Base-by-base conservation (phyloP, 2,329 filamentous ascomycete genomes). In the Venturia asperata region DNA sequence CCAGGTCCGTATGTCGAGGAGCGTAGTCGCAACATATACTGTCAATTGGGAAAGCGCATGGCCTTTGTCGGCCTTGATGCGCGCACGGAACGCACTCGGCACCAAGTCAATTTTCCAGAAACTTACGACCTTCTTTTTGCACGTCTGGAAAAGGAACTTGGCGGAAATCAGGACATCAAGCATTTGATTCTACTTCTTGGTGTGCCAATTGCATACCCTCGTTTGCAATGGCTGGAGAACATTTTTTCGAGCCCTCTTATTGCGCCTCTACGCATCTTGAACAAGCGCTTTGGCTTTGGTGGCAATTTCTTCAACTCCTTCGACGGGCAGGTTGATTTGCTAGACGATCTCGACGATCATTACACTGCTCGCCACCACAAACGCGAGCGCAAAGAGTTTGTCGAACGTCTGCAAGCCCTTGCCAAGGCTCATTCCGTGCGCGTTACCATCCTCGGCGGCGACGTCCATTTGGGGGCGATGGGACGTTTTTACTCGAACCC, bases 211-310 rank as follows among this genome's bases (percentile, higher is more conserved):
- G 79, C 80, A 1, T 81, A 84, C 68, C 82, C 81, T 1, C 91
- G 93, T 70, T 82, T 97, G 64, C 94, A 92, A n/a, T 97, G 93
- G 93, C 82, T 97, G 5, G 93, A 97, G 74, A 97, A 96, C 72
- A 89, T 97, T 66, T 85, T 97, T 70, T 84, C 84, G 19, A 95
- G 91, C 67, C 92, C 93, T 0, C 70, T 97, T 30, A 92, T 97
- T 72, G 92, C 89, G 0, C 92, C 92, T 0, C 86, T 97, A 73
- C 92, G 92, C 72, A 87, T 97, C 68, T 75, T 97, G 70, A 94
- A 96, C 79, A 90, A 92, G 74, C 86, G 92, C 34, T 96, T 97
- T 69, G 93, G 93, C 65, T 77, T 96, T 56, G 89, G 89, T 5
- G 92, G 92, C 61, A 86, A 87, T 63, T 81, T 97, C 56, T 96